Percentiles rank a stretch among this genome's conserved stretches.
phyloP scores from a whole-genome alignment of 2,329 filamentous ascomycete species.

The Phaeosphaeriaceae sp. region DNA sequence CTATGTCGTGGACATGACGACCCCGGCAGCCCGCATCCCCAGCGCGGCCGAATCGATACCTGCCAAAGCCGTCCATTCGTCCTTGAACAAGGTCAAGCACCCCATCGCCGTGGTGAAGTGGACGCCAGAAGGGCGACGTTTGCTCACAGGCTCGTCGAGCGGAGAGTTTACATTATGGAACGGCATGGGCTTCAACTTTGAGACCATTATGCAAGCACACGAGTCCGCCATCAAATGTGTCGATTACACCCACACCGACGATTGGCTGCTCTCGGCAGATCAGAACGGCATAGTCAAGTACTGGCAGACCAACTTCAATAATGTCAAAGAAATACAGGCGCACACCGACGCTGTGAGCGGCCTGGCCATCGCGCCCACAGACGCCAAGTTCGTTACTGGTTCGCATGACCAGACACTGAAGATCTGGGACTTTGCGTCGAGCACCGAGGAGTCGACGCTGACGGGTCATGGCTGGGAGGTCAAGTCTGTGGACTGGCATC shows the following conservation, averaged over 20 bases:
- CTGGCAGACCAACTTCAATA: constrained; percentile 99
- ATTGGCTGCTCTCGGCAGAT: constrained; percentile 96
- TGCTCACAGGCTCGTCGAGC: constrained; percentile 93
- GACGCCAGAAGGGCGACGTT: constrained; percentile 92
- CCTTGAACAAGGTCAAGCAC: constrained; percentile 96
- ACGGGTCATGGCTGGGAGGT: constrained; percentile 98
- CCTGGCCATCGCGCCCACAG: constrained; percentile 90
- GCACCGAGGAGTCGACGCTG: constrained; percentile 80
- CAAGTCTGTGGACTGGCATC: constrained; percentile 97
- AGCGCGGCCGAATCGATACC: constrained; percentile 86
- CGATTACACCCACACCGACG: constrained; percentile 91
- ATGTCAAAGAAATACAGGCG: constrained; percentile 91
- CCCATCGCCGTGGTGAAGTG: constrained; percentile 96
- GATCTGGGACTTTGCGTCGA: constrained; percentile 93
- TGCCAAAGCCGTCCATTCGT: constrained; percentile 96
- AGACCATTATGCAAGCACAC: constrained; percentile 98
- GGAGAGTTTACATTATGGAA: constrained; percentile 99
- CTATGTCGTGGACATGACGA: constrained; percentile 92
- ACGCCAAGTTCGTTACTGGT: constrained; percentile 94
- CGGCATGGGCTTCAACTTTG: constrained; percentile 98
- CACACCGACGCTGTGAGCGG: constrained; percentile 91
- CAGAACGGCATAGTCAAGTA: constrained; percentile 97
- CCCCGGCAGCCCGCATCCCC: constrained; percentile 76
- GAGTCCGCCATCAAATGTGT: constrained; percentile 84
- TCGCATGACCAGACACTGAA: constrained; percentile 93